Percentiles rank a stretch among this genome's conserved stretches.
These are phyloP conservation scores for Hortiboletus flavorubellus DNA, from an alignment of 768 basidiomycete genomes.

Conservation along the genomic window DNA sequence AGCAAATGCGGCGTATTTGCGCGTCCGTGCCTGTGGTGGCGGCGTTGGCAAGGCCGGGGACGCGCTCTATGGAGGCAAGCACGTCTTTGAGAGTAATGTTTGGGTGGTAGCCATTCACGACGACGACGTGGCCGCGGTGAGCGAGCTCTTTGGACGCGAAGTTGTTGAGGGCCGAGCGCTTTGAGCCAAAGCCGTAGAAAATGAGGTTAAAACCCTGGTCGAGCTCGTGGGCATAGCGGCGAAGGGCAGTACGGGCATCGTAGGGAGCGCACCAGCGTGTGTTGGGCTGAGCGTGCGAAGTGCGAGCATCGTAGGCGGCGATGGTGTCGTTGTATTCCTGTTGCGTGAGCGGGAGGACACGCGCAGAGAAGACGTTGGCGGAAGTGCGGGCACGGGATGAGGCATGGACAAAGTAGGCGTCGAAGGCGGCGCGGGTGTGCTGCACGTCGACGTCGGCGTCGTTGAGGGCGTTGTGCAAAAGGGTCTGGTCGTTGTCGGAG, in stretches of 20 bases:
- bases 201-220: constrained; percentile 83
- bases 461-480: constrained; percentile 19
- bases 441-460: constrained; percentile 2
- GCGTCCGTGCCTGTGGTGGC: constrained; percentile 44
- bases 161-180: constrained; percentile 68
- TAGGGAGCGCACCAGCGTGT: constrained; percentile 22
- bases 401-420: constrained; percentile 77
- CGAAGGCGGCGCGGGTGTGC: constrained; percentile 58
- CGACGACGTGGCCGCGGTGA: constrained; percentile 64
- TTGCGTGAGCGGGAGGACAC: constrained; percentile 65
- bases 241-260: constrained; percentile 38
- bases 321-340: constrained; percentile 52
- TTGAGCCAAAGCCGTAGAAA: constrained; percentile 89
- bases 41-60: constrained; percentile 17
- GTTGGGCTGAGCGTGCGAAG: background rate
- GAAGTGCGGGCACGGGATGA: constrained; percentile 69
- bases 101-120: constrained; percentile 78
- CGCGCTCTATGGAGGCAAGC: constrained; percentile 52
- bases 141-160: constrained; percentile 61
- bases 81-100: constrained; percentile 66
- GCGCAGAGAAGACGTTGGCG: constrained; percentile 71
- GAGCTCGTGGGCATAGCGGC: constrained; percentile 68
- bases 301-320: constrained; percentile 20
- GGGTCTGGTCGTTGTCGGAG: constrained; percentile 23
- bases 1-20: constrained; percentile 61